Percentiles rank a stretch among this genome's conserved stretches.
phyloP scores from a whole-genome alignment of 805 yeast species.

The Starmerella davenportii region DNA sequence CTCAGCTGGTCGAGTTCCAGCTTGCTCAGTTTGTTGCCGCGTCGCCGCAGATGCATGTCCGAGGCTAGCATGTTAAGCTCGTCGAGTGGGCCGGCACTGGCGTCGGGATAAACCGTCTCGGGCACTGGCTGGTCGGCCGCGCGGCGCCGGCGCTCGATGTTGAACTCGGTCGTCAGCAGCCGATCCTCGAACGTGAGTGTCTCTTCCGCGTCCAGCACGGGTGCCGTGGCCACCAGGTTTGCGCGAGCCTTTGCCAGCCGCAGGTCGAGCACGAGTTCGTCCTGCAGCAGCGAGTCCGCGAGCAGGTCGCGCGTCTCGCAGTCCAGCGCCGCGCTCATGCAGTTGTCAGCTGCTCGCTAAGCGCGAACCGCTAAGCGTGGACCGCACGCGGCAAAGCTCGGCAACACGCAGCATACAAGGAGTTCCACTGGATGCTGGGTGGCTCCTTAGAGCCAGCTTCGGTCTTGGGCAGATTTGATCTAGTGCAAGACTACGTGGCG shows the following conservation, averaged over 20 bases:
- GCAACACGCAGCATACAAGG: too few relatives aligned
- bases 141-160: not conserved
- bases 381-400: too few relatives aligned
- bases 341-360: too few relatives aligned
- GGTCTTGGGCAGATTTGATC: too few relatives aligned
- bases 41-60: slow-evolving; percentile 5
- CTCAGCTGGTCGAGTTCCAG: slow-evolving; percentile 18
- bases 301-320: slow-evolving; percentile 8
- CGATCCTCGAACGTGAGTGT: slow-evolving; percentile 8
- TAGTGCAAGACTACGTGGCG: too few relatives aligned
- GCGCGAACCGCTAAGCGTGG: too few relatives aligned
- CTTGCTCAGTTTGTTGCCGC: slow-evolving; percentile 6
- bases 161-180: slow-evolving; percentile 9
- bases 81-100: slow-evolving; percentile 1
- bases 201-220: slow-evolving; percentile 1
- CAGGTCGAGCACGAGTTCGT: slow-evolving; percentile 4
- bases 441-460: too few relatives aligned
- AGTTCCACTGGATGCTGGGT: too few relatives aligned
- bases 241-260: slow-evolving; percentile 9
- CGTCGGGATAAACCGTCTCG: not conserved
- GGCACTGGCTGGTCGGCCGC: not conserved
- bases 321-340: slow-evolving; percentile 7
- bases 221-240: slow-evolving; percentile 1
- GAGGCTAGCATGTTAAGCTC: slow-evolving; percentile 11
- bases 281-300: slow-evolving; percentile 6